These are phyloP conservation scores for Phytophthora sojae DNA, from an alignment of 352 stramenopile species.

Conservation along the genomic window DNA sequence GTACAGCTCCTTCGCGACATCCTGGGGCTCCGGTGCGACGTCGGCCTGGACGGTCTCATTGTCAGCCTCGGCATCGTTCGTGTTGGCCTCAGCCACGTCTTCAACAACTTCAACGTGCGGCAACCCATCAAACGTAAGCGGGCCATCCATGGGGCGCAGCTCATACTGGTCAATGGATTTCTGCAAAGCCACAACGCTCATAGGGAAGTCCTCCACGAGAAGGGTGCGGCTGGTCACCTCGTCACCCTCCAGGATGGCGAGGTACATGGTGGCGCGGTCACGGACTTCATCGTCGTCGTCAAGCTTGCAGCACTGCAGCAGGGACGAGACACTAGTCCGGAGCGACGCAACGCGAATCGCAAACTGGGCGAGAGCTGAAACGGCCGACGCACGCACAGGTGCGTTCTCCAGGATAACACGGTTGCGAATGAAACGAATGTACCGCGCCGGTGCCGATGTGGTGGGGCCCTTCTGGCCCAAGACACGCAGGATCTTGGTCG, in stretches of 20 bases:
- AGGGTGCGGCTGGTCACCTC: conserved; percentile 59
- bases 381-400: conserved; percentile 95
- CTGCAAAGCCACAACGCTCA: conserved; percentile 75
- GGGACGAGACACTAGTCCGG: conserved; percentile 91
- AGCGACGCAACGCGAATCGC: conserved; percentile 94
- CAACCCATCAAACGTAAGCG: conserved; percentile 84
- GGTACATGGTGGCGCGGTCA: conserved; percentile 91
- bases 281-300: conserved; percentile 99
- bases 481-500: conserved; percentile 96
- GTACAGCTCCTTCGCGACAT: conserved; percentile 94
- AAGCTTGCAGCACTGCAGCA: conserved; percentile 95
- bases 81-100: conserved; percentile 36
- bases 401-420: conserved; percentile 99
- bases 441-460: conserved; percentile 94
- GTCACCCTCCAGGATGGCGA: conserved; percentile 78
- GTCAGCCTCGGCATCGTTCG: conserved; percentile 51
- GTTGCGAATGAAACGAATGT: conserved; percentile 99
- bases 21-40: conserved; percentile 58
- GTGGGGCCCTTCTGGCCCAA: conserved; percentile 95
- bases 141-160: conserved; percentile 73
- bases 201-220: conserved; percentile 81
- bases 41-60: conserved; percentile 35
- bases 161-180: conserved; percentile 92
- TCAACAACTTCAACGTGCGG: conserved; percentile 85
- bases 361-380: conserved; percentile 97